Evolutionary conservation across 2,329 filamentous ascomycete genomes (phyloP), one percentile per base, ranked within the genome.

Genomic region (Pseudogymnoascus sp.): DNA sequence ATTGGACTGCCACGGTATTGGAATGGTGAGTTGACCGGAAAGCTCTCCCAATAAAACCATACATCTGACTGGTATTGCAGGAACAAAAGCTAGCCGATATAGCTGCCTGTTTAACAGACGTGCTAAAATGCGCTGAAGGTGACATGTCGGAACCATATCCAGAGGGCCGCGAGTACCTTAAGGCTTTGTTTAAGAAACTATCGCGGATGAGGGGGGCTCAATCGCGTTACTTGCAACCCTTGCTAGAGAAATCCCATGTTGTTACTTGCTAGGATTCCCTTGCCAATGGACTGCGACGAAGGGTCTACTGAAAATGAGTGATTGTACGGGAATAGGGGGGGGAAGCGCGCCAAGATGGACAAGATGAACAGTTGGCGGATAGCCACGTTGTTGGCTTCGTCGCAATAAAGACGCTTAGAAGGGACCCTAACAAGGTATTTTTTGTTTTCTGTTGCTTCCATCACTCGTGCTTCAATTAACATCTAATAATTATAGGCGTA

Each of bases 11-110:
- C 48, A 55, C 48, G 48, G 48, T 13, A 55, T 55, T 55, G 48
- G 48, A 33, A 55, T 55, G 48, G 48, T 55, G 17, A 55, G 48
- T 55, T 55, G n/a, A 10, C 9, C 48, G 3, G 33, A 55, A 15
- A 17, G n/a, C n/a, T 17, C 29, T 7, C 29, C 8, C 27, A 55
- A 4, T 15, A 55, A 17, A 51, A 33, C 15, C 2, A 55, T 33
- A 55, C 48, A 33, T 55, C 27, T 55, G n/a, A 17, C 27, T 55
- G 25, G 44, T 2, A 15, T 31, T 31, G 17, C 31, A 55, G 48
- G 48, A 55, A 9, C 48, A 55, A 55, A 55, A 55, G 48, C 4
- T 55, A 8, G 48, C 48, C n/a, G 48, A 55, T 55, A 55, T 55
- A 33, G 48, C 48, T 12, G 48, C 48, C 27, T 55, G 48, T 55